Evolutionary conservation across 345 rosid genomes (phyloP), one percentile per base, ranked within the genome.

Genomic region (Populus tremula): DNA sequence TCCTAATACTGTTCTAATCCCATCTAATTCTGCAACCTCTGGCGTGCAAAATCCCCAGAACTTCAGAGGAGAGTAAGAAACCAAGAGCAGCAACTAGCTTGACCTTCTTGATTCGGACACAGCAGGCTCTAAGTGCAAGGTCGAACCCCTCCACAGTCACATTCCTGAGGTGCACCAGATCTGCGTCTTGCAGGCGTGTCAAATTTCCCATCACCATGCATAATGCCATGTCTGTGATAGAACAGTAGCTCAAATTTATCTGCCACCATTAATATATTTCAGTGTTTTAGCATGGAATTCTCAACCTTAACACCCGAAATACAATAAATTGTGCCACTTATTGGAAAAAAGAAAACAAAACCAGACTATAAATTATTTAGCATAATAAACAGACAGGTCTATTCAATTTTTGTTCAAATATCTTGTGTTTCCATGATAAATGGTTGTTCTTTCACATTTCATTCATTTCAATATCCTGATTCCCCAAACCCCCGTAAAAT

Each of bases 21-120:
- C 99, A 93, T 83, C 97, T 87, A 43, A 95, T 87, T 68, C 71
- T 87, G 89, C 97, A 91, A 76, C 97, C 97, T 79, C 90, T 88
- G 50, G 92, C 79, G 36, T 82, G 90, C 76, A 95, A 84, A 53
- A 77, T 83, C 86, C 89, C 92, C 1, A 90, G 87, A 75, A 92
- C 78, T 66, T 95, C 92, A 2, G 88, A 84, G 41, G 99, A 93
- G 68, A 95, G 94, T 73, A 82, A 70, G 88, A 87, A 89, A 72
- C 91, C 87, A 41, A 93, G 85, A 68, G 89, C 75, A 74, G 89
- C 90, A 7, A 80, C 88, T 81, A 95, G 81, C 88, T 95, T 95
- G 71, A 95, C 91, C 90, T 91, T 95, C 85, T 93, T 91, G 47
- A 95, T 86, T 84, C 93, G 83, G 50, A 67, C 76, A 81, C 90